These are phyloP conservation scores for Ceratocystis ficicola DNA, from an alignment of 2,329 filamentous ascomycete species.

Conservation along the genomic window DNA sequence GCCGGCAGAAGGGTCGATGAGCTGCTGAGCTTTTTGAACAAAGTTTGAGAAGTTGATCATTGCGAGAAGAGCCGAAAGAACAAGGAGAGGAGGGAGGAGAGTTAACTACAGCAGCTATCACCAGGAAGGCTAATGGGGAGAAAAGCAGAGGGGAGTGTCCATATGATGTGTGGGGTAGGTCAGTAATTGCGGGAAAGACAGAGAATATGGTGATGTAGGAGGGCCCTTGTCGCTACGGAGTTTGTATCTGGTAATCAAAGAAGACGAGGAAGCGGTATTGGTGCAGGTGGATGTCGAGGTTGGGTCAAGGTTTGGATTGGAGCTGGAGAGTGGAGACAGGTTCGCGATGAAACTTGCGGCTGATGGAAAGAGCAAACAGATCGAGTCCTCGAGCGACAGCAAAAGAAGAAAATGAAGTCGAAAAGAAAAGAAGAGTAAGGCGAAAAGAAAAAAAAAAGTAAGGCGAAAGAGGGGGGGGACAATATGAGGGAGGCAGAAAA, in stretches of 20 bases:
- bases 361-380: not conserved
- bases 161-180: not conserved
- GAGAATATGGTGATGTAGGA: not conserved
- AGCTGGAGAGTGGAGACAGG: not conserved
- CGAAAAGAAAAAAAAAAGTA: not conserved
- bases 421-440: too few relatives aligned
- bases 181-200: not conserved
- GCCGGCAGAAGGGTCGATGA: conserved; percentile 80
- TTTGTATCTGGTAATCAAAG: not conserved
- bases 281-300: not conserved
- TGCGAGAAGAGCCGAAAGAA: conserved; percentile 26
- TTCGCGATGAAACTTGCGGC: not conserved
- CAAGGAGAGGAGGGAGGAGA: not conserved
- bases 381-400: not conserved
- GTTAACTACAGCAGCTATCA: conserved; percentile 12
- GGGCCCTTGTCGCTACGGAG: not conserved
- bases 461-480: not conserved
- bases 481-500: not conserved
- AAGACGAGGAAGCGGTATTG: not conserved
- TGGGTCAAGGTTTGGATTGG: not conserved
- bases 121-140: conserved; percentile 21
- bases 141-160: conserved; percentile 16
- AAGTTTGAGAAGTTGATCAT: conserved; percentile 61
- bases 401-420: not conserved
- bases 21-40: conserved; percentile 88